These are phyloP conservation scores for Astragalus glycyphyllos DNA, from an alignment of 306 rosid genomes.

Conservation along the genomic window DNA sequence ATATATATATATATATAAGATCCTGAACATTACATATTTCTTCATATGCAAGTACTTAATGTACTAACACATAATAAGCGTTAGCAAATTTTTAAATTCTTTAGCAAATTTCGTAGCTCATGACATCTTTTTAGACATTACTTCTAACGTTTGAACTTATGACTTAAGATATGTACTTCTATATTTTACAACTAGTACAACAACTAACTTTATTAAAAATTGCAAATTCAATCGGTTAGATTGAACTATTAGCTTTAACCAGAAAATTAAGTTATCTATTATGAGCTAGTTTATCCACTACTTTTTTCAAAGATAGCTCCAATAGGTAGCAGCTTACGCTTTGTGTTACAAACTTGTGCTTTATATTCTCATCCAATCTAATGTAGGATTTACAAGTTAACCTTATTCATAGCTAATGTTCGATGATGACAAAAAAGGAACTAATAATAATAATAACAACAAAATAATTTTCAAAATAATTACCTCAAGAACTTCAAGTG, in stretches of 20 bases:
- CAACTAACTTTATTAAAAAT: too few relatives aligned
- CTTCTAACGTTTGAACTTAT: too few relatives aligned
- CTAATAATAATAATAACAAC: background rate
- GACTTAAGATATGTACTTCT: too few relatives aligned
- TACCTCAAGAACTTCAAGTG: constrained; percentile 97
- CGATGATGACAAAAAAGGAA: constrained; percentile 32
- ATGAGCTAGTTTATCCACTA: background rate
- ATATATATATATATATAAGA: too few relatives aligned
- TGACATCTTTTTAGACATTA: too few relatives aligned
- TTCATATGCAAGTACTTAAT: background rate
- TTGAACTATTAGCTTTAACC: background rate
- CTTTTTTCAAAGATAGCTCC: background rate
- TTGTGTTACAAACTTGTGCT: background rate
- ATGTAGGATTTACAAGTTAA: background rate
- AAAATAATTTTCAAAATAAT: constrained; percentile 36
- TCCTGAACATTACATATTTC: background rate
- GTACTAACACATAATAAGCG: background rate
- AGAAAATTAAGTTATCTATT: background rate
- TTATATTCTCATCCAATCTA: background rate
- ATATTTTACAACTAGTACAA: too few relatives aligned
- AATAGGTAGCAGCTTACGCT: background rate
- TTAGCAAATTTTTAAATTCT: background rate
- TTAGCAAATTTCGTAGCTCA: too few relatives aligned
- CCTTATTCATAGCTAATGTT: constrained; percentile 20
- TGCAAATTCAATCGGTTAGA: background rate